Base-by-base conservation (phyloP, 495 filamentous ascomycete species). In the Cetradonia linearis region DNA sequence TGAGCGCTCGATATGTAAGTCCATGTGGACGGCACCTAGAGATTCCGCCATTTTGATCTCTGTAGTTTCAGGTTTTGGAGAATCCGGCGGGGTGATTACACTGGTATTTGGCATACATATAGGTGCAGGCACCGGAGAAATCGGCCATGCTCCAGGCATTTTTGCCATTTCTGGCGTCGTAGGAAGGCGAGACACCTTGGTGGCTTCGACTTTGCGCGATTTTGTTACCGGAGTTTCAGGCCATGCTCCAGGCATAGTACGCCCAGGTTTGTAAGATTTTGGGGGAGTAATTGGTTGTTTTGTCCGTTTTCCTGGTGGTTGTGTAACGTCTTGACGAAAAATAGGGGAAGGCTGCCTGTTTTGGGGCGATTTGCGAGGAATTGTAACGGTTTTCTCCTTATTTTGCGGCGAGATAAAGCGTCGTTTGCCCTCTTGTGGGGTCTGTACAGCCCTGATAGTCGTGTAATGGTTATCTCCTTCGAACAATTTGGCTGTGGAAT, bases 171-270 rank as follows among this genome's bases (percentile, higher is more conserved):
- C 42, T 23, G 42, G 42, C 5, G 42, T 46, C 0, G 20, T 9
- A 46, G 37, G 27, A 7, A 20, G 48, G 18, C 25, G 36, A 1
- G 16, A 6, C 16, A 44, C 13, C 1, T 8, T n/a, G 10, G 49
- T 4, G 10, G 36, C 18, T 14, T n/a, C 13, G 3, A 23, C 42
- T 14, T 23, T 8, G 5, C 7, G 20, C 20, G 25, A 46, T 10
- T n/a, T n/a, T 14, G 42, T 46, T 10, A 23, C 10, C 13, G 42
- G 42, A 20, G 42, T 23, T 46, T 46, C 20, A 10, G 42, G 42
- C 42, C 42, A 46, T 13, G 42, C 42, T 1, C 50, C 50, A 8
- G 50, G 50, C 50, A 54, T 54, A 28, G 54, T 20, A 28, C 54
- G 54, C 25, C 30, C 20, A 18, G 38, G 31, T 3, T 31, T 31